These are phyloP conservation scores for Eugenia klotzschiana DNA, from an alignment of 441 rosid species.

Conservation along the genomic window DNA sequence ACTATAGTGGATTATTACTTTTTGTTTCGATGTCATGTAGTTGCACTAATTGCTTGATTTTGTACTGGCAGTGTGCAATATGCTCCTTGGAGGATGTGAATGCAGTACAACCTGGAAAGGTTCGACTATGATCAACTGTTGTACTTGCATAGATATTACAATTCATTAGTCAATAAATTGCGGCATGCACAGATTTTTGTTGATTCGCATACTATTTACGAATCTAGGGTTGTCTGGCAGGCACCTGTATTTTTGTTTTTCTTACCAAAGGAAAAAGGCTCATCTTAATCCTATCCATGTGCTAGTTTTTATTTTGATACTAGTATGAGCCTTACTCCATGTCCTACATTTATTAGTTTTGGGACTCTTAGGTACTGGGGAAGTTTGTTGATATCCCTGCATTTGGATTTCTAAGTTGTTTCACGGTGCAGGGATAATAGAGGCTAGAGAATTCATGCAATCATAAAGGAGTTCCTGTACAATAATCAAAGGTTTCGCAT, in stretches of 20 bases:
- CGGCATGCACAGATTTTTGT: background rate
- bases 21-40: background rate
- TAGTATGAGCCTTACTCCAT: background rate
- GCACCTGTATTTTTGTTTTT: background rate
- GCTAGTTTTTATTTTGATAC: background rate
- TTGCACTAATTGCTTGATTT: conserved; percentile 1
- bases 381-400: background rate
- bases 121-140: conserved; percentile 2
- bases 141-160: background rate
- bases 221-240: background rate
- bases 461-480: background rate
- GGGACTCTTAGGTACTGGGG: background rate
- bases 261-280: background rate
- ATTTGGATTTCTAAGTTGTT: background rate
- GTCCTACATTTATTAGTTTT: background rate
- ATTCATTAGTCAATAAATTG: background rate
- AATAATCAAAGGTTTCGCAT: background rate
- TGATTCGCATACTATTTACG: background rate
- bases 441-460: background rate
- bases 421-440: background rate
- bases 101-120: conserved; percentile 79
- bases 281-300: background rate
- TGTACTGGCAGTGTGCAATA: conserved; percentile 59
- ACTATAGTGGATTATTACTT: background rate
- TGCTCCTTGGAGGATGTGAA: conserved; percentile 88